These are phyloP conservation scores for Beauveria varroae DNA, from an alignment of 2,329 filamentous ascomycete genomes.

Conservation along the genomic window DNA sequence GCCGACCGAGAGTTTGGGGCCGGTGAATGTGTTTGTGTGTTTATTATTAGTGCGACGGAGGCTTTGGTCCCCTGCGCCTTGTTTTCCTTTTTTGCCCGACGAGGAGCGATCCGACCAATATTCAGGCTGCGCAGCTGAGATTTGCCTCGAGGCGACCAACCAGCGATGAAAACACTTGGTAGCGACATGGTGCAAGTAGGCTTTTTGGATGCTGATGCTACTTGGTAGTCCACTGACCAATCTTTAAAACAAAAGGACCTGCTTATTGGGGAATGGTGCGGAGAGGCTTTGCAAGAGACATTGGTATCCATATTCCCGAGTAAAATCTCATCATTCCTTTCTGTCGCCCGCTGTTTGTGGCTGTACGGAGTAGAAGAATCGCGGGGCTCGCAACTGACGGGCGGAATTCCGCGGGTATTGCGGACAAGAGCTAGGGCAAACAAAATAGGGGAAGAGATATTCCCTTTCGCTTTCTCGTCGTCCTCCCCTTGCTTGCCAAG, in stretches of 20 bases:
- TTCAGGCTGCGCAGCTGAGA: slow-evolving; percentile 5
- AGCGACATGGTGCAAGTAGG: neutral
- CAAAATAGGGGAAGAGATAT: no score
- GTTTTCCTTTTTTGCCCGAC: neutral
- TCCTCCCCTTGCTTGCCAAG: no score
- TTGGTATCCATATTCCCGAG: no score
- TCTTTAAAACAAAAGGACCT: neutral
- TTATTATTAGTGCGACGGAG: no score
- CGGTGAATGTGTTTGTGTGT: no score
- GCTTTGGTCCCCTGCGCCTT: neutral
- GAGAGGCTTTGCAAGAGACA: no score
- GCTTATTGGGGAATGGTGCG: neutral
- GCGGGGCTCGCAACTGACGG: neutral
- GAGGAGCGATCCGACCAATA: neutral
- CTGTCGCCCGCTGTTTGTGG: neutral
- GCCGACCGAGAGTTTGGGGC: neutral
- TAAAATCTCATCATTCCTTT: neutral
- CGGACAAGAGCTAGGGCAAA: neutral
- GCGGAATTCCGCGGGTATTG: neutral
- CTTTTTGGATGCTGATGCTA: neutral
- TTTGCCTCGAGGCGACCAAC: slow-evolving; percentile 1
- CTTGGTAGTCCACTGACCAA: neutral
- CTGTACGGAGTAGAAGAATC: neutral
- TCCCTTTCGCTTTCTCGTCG: no score
- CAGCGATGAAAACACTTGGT: neutral